Base-by-base conservation (phyloP, 1,139 yeast species). In the Kodamaea sp. region DNA sequence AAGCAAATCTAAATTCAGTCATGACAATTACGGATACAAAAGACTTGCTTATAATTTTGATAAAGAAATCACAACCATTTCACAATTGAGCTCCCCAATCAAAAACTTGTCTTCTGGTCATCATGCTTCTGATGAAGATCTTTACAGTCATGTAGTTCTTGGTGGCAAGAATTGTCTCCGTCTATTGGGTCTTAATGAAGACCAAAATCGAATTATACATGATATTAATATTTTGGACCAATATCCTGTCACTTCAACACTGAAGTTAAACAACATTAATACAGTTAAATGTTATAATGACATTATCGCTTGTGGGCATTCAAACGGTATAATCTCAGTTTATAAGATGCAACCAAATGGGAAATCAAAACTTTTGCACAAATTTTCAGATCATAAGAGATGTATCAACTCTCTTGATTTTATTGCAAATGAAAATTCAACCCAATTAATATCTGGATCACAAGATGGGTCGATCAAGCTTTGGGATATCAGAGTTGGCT, bases 391-490 rank as follows among this genome's bases (percentile, higher is more conserved):
- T 46, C 96, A 88, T 52, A 81, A 81, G 37, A 67, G 97, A 40
- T 81, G 95, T 3, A 82, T 92, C 34, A 88, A 89, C 54, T 77
- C 95, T 1, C 65, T 92, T 24, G 88, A 85, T 43, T 89, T 88
- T 57, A 52, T 65, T 11, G 29, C 42, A 3, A 73, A 70, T 42
- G 74, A 74, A 29, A 71, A 73, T 4, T 75, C 75, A 34, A 76
- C 84, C 1, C 68, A 78, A 34, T 60, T 92, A 10, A 62, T 88
- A 2, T 84, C 96, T 1, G 98, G 96, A 0, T 84, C 95, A 0
- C 96, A 88, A 55, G 98, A 92, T 62, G 97, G 97, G 2, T 70
- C 83, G 12, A 80, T 90, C 41, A 83, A 87, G 48, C 61, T 89
- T 11, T 92, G 97, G 97, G 97, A 92, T 59, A 59, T 89, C 41